Conservation (phyloP, 352 stramenopile genomes). For the Phytophthora lateralis region DNA sequence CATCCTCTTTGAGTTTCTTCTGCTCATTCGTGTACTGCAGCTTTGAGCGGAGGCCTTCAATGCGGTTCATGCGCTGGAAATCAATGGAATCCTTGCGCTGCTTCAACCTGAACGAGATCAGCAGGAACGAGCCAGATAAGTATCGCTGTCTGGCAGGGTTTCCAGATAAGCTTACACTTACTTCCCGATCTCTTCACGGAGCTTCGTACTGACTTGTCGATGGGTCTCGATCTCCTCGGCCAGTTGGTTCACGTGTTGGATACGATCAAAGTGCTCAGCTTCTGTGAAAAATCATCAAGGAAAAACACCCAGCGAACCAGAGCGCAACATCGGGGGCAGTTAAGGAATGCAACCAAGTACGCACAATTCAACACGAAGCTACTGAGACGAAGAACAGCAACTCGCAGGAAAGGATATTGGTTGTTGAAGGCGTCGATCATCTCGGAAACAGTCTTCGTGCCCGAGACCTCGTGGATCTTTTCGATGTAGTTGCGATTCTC, state of each 20-base stretch:
- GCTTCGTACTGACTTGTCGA: slow-evolving; percentile 63
- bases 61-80: slow-evolving; percentile 78
- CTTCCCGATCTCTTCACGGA: slow-evolving; percentile 84
- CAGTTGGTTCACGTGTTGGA: slow-evolving; percentile 83
- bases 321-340: slow-evolving; percentile 5
- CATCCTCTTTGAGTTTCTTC: slow-evolving; percentile 79
- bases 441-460: slow-evolving; percentile 77
- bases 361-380: slow-evolving; percentile 1
- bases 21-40: slow-evolving; percentile 70
- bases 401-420: slow-evolving; percentile 55
- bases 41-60: slow-evolving; percentile 68
- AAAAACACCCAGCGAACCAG: slow-evolving; percentile 9
- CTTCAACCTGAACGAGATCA: slow-evolving; percentile 55
- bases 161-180: slow-evolving; percentile 39
- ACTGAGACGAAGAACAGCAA: neutral
- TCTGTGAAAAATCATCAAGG: slow-evolving; percentile 40
- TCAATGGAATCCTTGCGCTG: slow-evolving; percentile 82
- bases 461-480: slow-evolving; percentile 82
- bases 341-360: slow-evolving; percentile 18
- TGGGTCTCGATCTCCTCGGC: slow-evolving; percentile 85
- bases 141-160: neutral
- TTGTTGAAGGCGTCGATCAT: slow-evolving; percentile 89
- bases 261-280: slow-evolving; percentile 80
- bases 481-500: slow-evolving; percentile 84
- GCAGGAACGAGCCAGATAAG: slow-evolving; percentile 7